These are phyloP conservation scores for Neotropicomus parvogracilis DNA, from an alignment of 1,284 basidiomycete genomes.

Conservation along the genomic window DNA sequence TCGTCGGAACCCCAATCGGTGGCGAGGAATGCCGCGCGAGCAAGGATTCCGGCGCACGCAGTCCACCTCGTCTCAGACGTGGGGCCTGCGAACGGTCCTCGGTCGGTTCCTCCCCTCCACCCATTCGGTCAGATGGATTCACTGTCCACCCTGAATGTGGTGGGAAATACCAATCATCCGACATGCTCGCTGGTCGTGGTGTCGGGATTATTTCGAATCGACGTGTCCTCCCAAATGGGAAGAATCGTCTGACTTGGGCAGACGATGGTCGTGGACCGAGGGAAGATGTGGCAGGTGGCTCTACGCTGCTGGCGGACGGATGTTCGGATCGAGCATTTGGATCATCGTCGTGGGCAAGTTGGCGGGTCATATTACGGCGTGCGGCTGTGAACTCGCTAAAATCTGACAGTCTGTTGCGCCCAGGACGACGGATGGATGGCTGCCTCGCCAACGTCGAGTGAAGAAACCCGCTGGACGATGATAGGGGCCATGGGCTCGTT, in stretches of 20 bases:
- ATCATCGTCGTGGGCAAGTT: constrained; percentile 24
- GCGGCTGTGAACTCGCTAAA: constrained; percentile 65
- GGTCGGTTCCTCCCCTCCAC: constrained; percentile 19
- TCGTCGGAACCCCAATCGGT: constrained; percentile 21
- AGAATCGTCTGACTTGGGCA: constrained; percentile 30
- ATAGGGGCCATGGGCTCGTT: constrained; percentile 22
- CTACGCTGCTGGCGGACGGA: neutral
- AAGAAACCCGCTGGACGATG: constrained; percentile 25
- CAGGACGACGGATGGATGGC: constrained; percentile 47
- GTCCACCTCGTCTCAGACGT: constrained; percentile 55
- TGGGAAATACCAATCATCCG: constrained; percentile 35
- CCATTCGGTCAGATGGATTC: constrained; percentile 19
- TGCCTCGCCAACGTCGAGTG: constrained; percentile 34
- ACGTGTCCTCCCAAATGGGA: constrained; percentile 31
- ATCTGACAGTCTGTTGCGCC: constrained; percentile 53
- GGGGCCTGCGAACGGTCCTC: constrained; percentile 36
- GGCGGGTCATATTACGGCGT: constrained; percentile 41
- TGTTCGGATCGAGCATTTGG: constrained; percentile 17
- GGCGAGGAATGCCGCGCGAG: constrained; percentile 45
- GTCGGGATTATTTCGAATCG: constrained; percentile 32
- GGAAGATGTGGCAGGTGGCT: constrained; percentile 7
- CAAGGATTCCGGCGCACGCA: constrained; percentile 57
- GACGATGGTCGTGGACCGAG: constrained; percentile 20
- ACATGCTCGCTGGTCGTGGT: constrained; percentile 24
- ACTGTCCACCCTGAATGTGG: constrained; percentile 25